These are phyloP conservation scores for Cystobasidiaceae sp. DNA, from an alignment of 1,284 basidiomycete genomes.

Conservation along the genomic window DNA sequence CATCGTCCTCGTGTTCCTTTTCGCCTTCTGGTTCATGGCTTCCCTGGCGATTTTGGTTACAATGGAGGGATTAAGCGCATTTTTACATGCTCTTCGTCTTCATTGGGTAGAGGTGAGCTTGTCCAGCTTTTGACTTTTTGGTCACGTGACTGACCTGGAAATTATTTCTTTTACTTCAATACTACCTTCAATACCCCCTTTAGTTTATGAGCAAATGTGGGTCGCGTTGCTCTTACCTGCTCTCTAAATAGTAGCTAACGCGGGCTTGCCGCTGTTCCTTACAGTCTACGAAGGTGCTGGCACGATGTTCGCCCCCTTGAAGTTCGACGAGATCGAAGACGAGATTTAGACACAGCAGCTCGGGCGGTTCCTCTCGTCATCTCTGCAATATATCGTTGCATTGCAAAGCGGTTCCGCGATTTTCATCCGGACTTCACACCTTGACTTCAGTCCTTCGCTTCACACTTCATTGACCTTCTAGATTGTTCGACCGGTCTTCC, in stretches of 20 bases:
- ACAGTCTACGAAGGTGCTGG: slow-evolving; percentile 49
- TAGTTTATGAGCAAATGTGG: slow-evolving; percentile 48
- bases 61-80: slow-evolving; percentile 71
- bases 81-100: slow-evolving; percentile 90
- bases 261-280: too few species aligned
- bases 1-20: slow-evolving; percentile 62
- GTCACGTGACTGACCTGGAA: too few species aligned
- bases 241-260: too few species aligned
- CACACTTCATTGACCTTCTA: too few species aligned
- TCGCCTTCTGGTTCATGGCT: slow-evolving; percentile 71
- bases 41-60: slow-evolving; percentile 52
- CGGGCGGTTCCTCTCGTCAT: too few species aligned
- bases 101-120: slow-evolving; percentile 62
- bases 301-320: slow-evolving; percentile 38
- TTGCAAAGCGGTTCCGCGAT: too few species aligned
- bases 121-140: neutral
- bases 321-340: slow-evolving; percentile 37
- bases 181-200: neutral
- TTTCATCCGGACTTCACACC: too few species aligned
- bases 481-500: too few species aligned
- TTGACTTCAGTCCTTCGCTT: too few species aligned
- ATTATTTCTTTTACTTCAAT: neutral
- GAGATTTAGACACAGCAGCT: slow-evolving; percentile 2
- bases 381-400: too few species aligned
- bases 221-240: too few species aligned